Base-by-base conservation (phyloP, 1,284 basidiomycete genomes). In the Boletus sp. region DNA sequence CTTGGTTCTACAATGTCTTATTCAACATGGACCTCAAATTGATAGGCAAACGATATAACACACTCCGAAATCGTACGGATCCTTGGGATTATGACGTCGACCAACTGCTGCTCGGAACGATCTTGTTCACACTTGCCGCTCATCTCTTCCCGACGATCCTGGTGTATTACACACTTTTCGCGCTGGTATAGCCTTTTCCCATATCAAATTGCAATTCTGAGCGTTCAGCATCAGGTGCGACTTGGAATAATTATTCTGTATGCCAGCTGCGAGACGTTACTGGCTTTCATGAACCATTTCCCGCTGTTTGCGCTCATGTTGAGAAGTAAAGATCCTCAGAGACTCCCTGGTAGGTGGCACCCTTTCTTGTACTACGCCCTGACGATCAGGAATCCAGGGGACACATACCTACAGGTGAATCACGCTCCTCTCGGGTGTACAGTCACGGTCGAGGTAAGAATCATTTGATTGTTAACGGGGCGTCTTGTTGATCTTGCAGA, bases 11-110 rank as follows among this genome's bases (percentile, higher is more conserved):
- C 27, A 4, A 26, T 8, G 17, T n/a, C 36, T 34, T 23, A 42
- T 39, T 19, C 10, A 25, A 39, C 33, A 2, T 23, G 46, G 19
- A 50, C 26, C 8, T 19, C 25, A 17, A 37, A 50, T 26, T 19
- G 4, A 44, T 54, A 92, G 93, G 94, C 2, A 95, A 90, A 68
- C 78, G 91, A 44, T 87, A 81, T 65, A 96, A 96, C 61, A 77
- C 86, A 22, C 72, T 97, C 23, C 78, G 92, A 39, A 76, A 84
- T 41, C 82, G 94, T 25, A 83, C 85, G 6, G 94, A 99, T 64
- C 81, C 87, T 8, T 93, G 89, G 77, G 81, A 86, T 54, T 97
- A 97, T 62, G 91, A 95, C 53, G 75, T 95, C 22, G 95, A 99
- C 65, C 94, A 97, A 65, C 77, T 98, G 10, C 75, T 98, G 25